phyloP scores from a whole-genome alignment of 805 yeast species.

The Nakazawaea anatomiae region DNA sequence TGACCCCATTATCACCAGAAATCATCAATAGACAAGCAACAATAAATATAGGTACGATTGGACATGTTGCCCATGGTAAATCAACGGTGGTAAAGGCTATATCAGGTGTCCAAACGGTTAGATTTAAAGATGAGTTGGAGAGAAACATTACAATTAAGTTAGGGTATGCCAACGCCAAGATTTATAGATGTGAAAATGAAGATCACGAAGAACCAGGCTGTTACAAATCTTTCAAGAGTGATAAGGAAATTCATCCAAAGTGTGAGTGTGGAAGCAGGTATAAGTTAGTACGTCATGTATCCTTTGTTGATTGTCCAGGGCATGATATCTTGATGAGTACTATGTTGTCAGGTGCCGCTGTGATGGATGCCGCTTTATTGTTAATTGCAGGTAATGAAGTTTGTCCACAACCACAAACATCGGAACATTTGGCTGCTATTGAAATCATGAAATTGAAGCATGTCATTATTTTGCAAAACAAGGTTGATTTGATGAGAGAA shows the following conservation, averaged over 20 bases:
- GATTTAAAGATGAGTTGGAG: constrained; percentile 98
- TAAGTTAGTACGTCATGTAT: constrained; percentile 89
- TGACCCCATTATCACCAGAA: constrained; percentile 90
- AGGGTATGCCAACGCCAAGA: constrained; percentile 98
- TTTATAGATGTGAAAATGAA: constrained; percentile 85
- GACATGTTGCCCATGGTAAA: constrained; percentile 95
- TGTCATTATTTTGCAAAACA: constrained; percentile 92
- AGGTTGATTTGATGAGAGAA: constrained; percentile 97
- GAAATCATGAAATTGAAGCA: constrained; percentile 98
- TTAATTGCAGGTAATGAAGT: constrained; percentile 97
- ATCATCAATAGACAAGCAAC: constrained; percentile 99
- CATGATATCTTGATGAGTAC: constrained; percentile 99
- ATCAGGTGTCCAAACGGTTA: constrained; percentile 97
- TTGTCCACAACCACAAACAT: constrained; percentile 99
- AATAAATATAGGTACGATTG: constrained; percentile 95
- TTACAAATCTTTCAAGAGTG: constrained; percentile 90
- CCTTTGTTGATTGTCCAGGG: constrained; percentile 98
- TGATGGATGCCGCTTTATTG: constrained; percentile 97
- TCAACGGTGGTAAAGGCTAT: constrained; percentile 92
- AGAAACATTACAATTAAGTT: constrained; percentile 97
- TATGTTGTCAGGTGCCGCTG: constrained; percentile 99
- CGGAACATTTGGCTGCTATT: constrained; percentile 98
- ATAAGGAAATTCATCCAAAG: constrained; percentile 90
- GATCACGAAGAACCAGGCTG: constrained; percentile 91
- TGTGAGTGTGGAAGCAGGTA: constrained; percentile 90